phyloP scores from a whole-genome alignment of 352 stramenopile genomes.

The Phytophthora macrochlamydospora region DNA sequence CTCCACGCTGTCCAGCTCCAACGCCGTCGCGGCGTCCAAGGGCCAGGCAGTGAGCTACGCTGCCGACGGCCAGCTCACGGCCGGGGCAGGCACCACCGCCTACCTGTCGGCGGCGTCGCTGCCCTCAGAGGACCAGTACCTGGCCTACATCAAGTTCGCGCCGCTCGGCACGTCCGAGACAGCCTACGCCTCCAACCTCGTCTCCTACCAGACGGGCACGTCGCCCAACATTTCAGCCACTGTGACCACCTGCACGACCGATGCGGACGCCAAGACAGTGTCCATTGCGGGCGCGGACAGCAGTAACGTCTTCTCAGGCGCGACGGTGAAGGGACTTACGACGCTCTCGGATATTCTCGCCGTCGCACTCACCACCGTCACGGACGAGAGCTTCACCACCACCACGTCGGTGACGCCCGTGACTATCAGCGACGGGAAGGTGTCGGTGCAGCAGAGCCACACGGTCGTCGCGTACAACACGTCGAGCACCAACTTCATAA shows the following conservation, averaged over 20 bases:
- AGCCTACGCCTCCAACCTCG: constrained; percentile 53
- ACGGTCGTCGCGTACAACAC: constrained; percentile 58
- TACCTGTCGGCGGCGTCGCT: constrained; percentile 64
- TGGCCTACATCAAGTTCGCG: constrained; percentile 70
- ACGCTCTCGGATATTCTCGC: constrained; percentile 68
- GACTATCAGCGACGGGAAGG: constrained; percentile 47
- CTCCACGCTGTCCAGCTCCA: constrained; percentile 32
- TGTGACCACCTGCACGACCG: constrained; percentile 55
- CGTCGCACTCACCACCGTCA: constrained; percentile 57
- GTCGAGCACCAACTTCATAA: constrained; percentile 72
- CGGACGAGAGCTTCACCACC: constrained; percentile 41
- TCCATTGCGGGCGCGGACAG: constrained; percentile 41
- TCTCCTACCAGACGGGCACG: constrained; percentile 64
- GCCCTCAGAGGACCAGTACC: constrained; percentile 45
- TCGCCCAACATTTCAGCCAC: constrained; percentile 45
- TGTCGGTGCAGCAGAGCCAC: constrained; percentile 48
- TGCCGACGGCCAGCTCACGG: constrained; percentile 47
- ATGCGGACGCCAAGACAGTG: constrained; percentile 52
- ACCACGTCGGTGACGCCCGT: constrained; percentile 53
- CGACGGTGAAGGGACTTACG: constrained; percentile 62
- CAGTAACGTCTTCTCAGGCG: constrained; percentile 54
- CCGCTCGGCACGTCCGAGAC: constrained; percentile 50
- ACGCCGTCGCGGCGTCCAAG: constrained; percentile 30
- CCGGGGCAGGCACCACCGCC: constrained; percentile 71
- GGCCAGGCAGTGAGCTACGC: constrained; percentile 73